These are phyloP conservation scores for Arthrobotrys pseudoclavata DNA, from an alignment of 2,329 filamentous ascomycete genomes.

Conservation along the genomic window DNA sequence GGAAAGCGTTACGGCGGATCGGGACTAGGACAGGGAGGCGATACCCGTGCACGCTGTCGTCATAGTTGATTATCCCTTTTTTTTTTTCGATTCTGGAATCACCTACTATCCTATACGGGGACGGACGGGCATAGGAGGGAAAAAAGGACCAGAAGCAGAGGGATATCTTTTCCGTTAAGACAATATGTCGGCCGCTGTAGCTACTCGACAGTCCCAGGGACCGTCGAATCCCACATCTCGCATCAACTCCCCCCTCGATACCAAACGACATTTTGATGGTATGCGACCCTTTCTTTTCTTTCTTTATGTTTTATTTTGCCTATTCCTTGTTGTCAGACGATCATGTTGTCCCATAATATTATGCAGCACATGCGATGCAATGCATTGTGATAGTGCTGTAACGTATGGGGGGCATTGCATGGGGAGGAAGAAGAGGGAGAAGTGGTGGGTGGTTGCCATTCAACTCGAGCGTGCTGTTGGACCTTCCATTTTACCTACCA, in stretches of 20 bases:
- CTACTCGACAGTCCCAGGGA: slow-evolving; percentile 62
- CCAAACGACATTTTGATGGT: slow-evolving; percentile 63
- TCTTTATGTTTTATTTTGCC: not conserved
- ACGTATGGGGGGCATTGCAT: not conserved
- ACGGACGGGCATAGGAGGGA: slow-evolving; percentile 58
- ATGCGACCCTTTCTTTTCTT: slow-evolving; percentile 44
- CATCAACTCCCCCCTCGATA: slow-evolving; percentile 63
- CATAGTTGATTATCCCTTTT: slow-evolving; percentile 29
- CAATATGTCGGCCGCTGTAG: slow-evolving; percentile 64
- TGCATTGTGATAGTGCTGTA: slow-evolving; percentile 45
- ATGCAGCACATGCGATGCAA: slow-evolving; percentile 52
- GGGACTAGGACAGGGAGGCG: slow-evolving; percentile 41
- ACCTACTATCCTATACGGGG: slow-evolving; percentile 50
- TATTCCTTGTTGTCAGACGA: not conserved
- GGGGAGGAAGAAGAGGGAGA: not conserved
- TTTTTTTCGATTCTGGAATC: slow-evolving; percentile 38
- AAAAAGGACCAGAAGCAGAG: slow-evolving; percentile 10
- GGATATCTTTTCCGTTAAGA: slow-evolving; percentile 59
- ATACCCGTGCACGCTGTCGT: slow-evolving; percentile 48
- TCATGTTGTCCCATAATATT: slow-evolving; percentile 18
- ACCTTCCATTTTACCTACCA: not conserved
- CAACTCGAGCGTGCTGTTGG: not conserved
- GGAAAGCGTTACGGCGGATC: slow-evolving; percentile 38
- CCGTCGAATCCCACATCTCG: slow-evolving; percentile 63
- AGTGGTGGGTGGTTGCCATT: not conserved